These are phyloP conservation scores for Cladosporium velox DNA, from an alignment of 2,329 filamentous ascomycete species.

Conservation along the genomic window DNA sequence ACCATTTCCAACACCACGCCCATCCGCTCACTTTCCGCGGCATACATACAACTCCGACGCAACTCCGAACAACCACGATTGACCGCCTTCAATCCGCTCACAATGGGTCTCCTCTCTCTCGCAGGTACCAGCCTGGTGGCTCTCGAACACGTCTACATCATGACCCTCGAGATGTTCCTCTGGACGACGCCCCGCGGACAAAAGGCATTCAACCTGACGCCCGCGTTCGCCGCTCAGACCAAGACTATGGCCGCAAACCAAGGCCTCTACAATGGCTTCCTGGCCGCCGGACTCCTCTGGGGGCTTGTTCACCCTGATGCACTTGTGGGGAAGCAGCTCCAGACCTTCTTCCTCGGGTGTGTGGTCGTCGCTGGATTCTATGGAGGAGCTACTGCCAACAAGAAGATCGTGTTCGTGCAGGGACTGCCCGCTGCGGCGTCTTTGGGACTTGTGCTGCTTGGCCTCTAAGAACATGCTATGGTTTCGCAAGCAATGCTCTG, in stretches of 20 bases:
- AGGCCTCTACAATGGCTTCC: not conserved
- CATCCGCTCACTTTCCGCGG: not conserved
- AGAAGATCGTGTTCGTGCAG: constrained; percentile 1
- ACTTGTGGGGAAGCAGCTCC: not conserved
- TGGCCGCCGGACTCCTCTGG: not conserved
- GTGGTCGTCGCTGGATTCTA: not conserved
- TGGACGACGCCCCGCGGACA: not conserved
- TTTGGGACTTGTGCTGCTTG: not conserved
- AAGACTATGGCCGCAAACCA: not conserved
- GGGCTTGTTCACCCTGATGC: not conserved
- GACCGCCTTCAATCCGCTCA: not conserved
- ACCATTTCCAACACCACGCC: not conserved
- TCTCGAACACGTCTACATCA: constrained; percentile 2
- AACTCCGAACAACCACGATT: not conserved
- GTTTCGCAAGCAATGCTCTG: not conserved
- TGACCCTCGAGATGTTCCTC: constrained; percentile 3
- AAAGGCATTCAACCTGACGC: constrained; percentile 1
- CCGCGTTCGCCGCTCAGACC: not conserved
- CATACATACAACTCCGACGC: not conserved
- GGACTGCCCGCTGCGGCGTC: not conserved
- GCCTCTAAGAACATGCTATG: not conserved
- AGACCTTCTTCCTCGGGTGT: not conserved
- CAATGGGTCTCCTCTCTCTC: not conserved
- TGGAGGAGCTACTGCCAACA: not conserved
- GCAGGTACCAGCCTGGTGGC: not conserved